These are phyloP conservation scores for Lactuca sativa DNA, from an alignment of 129 eudicot species.

Conservation along the genomic window DNA sequence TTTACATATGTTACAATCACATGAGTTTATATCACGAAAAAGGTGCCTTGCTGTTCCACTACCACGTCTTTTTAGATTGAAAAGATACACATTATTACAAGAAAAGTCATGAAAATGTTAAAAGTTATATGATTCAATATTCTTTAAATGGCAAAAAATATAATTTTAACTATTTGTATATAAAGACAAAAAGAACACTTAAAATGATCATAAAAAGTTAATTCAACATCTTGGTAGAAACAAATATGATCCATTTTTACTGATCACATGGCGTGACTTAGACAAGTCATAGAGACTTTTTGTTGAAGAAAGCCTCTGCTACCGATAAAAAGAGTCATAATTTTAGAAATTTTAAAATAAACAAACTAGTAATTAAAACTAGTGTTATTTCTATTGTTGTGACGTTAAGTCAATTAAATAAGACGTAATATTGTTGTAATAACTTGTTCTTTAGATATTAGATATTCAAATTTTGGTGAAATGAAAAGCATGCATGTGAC, in stretches of 20 bases:
- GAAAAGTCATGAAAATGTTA: neutral
- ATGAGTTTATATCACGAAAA: too few species aligned
- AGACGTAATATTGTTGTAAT: neutral
- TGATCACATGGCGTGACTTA: neutral
- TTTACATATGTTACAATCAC: too few species aligned
- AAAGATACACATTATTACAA: neutral
- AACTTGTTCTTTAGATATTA: slow-evolving; percentile 1
- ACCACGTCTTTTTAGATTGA: neutral
- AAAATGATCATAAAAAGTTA: neutral
- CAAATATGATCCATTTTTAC: neutral
- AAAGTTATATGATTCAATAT: neutral
- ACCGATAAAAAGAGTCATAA: neutral
- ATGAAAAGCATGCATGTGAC: slow-evolving; percentile 55
- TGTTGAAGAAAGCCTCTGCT: neutral
- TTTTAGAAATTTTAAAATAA: neutral
- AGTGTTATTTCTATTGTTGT: neutral
- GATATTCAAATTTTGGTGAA: neutral
- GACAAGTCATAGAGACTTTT: neutral
- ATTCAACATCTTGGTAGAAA: neutral
- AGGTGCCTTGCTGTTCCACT: too few species aligned
- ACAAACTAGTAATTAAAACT: neutral
- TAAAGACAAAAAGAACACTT: neutral
- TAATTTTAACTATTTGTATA: neutral
- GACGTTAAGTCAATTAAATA: neutral
- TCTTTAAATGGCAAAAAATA: neutral